Base-by-base conservation (phyloP, 768 basidiomycete species). In the Chalciporus sphaerocephalus region DNA sequence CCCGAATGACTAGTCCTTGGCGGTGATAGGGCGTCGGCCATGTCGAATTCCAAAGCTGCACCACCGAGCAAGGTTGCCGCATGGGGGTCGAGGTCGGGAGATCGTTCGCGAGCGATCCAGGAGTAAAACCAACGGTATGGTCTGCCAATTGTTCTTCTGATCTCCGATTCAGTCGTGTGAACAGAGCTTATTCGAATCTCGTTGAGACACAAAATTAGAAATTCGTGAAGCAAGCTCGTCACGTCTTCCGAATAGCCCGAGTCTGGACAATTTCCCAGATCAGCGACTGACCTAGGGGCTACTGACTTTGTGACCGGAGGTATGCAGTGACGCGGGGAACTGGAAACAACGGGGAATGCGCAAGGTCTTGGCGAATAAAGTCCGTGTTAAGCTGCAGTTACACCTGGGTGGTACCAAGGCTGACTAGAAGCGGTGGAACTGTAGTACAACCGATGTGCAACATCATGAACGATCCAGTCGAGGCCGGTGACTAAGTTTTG, bases 401-500 rank as follows among this genome's bases (percentile, higher is more conserved):
- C 23, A 32, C 46, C 44, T 27, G 47, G 21, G 6, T 10, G 36
- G 32, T 37, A 17, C 12, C 38, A 22, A 6, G 53, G 39, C 18
- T 40, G 47, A 41, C 24, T 38, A 21, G 44, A 45, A 50, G 54
- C 45, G 44, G 59, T 50, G 28, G 81, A 76, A 59, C 79, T 81
- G 69, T 91, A 96, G 65, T 97, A 96, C 24, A 97, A 70, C 55
- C 94, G 76, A 34, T 79, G 76, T 4, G 91, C 93, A 42, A 97
- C 84, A 53, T 96, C 91, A 28, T 79, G 76, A 15, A 96, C 91
- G 20, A 92, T 79, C 95, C 95, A 97, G 62, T 94, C 83, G 22
- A 98, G 75, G 30, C 94, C 95, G 50, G 81, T 72, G 9, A 90
- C 74, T 13, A 97, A 72, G 61, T 94, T 91, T 46, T 80, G 69